Conservation (phyloP, 768 basidiomycete species). For the Amanita inopinata region DNA sequence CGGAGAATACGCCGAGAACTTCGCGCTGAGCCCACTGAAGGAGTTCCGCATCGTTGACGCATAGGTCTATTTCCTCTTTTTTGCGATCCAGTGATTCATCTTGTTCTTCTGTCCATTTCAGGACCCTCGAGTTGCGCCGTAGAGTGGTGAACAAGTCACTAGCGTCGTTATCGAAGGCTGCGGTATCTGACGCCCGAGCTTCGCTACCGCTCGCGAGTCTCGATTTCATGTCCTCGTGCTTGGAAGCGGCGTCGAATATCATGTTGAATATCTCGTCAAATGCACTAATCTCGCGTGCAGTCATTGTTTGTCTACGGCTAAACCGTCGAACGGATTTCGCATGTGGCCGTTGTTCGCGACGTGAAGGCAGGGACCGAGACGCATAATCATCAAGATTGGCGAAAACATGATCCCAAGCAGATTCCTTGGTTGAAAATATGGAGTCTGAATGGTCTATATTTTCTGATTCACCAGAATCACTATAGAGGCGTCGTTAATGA, state of each 20-base stretch:
- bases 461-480: not conserved
- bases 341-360: not conserved
- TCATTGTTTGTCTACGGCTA: constrained; percentile 42
- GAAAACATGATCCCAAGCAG: constrained; percentile 49
- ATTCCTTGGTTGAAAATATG: constrained; percentile 24
- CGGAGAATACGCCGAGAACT: constrained; percentile 46
- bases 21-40: constrained; percentile 64
- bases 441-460: constrained; percentile 14
- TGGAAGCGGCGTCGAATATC: constrained; percentile 44
- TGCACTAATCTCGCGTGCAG: constrained; percentile 52
- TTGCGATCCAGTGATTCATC: constrained; percentile 55
- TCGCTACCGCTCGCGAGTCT: not conserved
- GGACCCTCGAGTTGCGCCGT: constrained; percentile 37
- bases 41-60: constrained; percentile 58
- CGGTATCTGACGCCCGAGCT: too few species aligned
- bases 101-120: constrained; percentile 40
- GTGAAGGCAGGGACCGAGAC: constrained; percentile 5
- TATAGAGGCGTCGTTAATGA: not conserved
- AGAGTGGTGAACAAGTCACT: constrained; percentile 48
- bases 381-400: constrained; percentile 26
- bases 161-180: too few species aligned
- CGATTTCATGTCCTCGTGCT: not conserved
- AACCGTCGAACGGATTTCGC: constrained; percentile 9
- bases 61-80: constrained; percentile 65
- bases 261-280: constrained; percentile 70